phyloP scores from a whole-genome alignment of 2,329 filamentous ascomycete species.

The Monilinia fructigena region DNA sequence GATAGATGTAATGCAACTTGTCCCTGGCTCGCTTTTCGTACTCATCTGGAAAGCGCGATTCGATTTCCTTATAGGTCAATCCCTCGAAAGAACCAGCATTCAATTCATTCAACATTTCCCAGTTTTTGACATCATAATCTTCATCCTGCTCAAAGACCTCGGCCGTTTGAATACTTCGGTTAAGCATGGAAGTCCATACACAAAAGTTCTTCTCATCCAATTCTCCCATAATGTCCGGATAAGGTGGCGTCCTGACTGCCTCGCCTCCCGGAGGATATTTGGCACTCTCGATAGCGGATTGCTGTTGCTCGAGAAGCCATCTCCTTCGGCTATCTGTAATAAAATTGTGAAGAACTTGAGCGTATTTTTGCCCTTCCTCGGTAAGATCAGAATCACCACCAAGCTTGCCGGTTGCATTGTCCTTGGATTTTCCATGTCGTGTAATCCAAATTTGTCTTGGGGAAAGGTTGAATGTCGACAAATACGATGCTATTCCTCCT shows the following conservation, averaged over 20 bases:
- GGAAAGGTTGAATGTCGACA: constrained; percentile 94
- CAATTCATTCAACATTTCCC: constrained; percentile 96
- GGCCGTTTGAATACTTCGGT: constrained; percentile 82
- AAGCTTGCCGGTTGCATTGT: constrained; percentile 85
- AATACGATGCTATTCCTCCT: constrained; percentile 87
- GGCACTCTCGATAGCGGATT: constrained; percentile 68
- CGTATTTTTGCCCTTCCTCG: constrained; percentile 76
- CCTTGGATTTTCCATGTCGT: constrained; percentile 83
- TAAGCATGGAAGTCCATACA: constrained; percentile 97
- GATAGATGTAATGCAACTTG: constrained; percentile 96
- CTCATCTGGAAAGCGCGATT: constrained; percentile 73
- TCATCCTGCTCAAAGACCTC: constrained; percentile 88
- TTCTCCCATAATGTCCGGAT: constrained; percentile 75
- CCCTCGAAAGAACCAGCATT: constrained; percentile 93
- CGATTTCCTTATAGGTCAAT: constrained; percentile 90
- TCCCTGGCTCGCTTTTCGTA: constrained; percentile 76
- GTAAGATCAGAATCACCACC: constrained; percentile 87
- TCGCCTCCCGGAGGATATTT: constrained; percentile 76
- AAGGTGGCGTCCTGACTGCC: constrained; percentile 90
- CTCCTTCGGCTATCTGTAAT: constrained; percentile 75
- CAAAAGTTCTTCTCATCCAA: constrained; percentile 86
- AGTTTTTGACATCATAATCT: constrained; percentile 93
- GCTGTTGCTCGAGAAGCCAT: constrained; percentile 78
- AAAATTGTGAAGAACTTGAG: constrained; percentile 75
- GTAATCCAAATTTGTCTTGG: constrained; percentile 98